Conservation (phyloP, 2,329 filamentous ascomycete genomes). For the Dactylellina drechsleri region DNA sequence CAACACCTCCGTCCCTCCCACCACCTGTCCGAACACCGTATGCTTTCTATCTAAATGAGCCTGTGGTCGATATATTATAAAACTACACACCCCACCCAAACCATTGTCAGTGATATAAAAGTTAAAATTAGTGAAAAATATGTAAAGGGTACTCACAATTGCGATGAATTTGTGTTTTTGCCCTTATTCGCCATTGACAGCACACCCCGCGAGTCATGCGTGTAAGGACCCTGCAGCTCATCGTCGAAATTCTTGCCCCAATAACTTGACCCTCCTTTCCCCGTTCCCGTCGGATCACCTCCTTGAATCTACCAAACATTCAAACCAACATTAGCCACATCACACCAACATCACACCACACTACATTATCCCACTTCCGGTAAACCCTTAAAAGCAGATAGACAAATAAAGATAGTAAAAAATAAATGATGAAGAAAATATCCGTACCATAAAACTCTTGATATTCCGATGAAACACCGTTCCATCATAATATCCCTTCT, state of each 20-base stretch:
- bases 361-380: too few relatives aligned
- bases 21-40: slow-evolving; percentile 87
- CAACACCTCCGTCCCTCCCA: slow-evolving; percentile 78
- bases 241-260: slow-evolving; percentile 96
- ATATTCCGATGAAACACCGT: slow-evolving; percentile 94
- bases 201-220: slow-evolving; percentile 82
- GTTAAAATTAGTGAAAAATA: background rate
- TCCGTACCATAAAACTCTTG: slow-evolving; percentile 80
- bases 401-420: too few relatives aligned
- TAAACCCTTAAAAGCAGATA: too few relatives aligned
- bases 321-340: background rate
- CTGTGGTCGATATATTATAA: slow-evolving; percentile 86
- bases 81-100: too few relatives aligned
- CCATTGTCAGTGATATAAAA: slow-evolving; percentile 3
- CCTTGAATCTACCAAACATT: slow-evolving; percentile 74
- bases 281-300: slow-evolving; percentile 91
- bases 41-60: slow-evolving; percentile 94
- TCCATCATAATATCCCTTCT: slow-evolving; percentile 87
- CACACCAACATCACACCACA: background rate
- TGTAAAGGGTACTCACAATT: slow-evolving; percentile 70
- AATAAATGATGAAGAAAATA: background rate
- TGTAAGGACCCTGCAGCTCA: slow-evolving; percentile 87
- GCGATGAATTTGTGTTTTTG: slow-evolving; percentile 94
- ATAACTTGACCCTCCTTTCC: slow-evolving; percentile 85
- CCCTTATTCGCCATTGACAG: slow-evolving; percentile 98